Evolutionary conservation across 2,329 filamentous ascomycete genomes (phyloP).

Genomic region (Apiospora phragmitis): DNA sequence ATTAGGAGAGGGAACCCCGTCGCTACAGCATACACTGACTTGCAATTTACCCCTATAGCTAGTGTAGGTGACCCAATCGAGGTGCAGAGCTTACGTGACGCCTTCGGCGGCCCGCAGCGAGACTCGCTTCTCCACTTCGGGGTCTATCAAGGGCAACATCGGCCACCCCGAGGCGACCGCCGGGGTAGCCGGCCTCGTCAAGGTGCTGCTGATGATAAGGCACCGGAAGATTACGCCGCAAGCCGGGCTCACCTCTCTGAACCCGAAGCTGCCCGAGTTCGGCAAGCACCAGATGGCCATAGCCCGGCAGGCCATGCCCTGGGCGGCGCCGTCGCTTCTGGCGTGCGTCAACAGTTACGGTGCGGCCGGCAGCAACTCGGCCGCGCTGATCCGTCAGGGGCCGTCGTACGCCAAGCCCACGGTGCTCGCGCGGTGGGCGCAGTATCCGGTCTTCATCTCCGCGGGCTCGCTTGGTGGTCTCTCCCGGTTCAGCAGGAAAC

Average conservation of each 20-base stretch:
- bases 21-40: no score
- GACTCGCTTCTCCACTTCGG: conserved; percentile 18
- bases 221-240: conserved; percentile 17
- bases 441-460: conserved; percentile 9
- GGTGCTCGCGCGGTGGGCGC: background rate
- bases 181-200: conserved; percentile 21
- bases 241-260: conserved; percentile 14
- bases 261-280: conserved; percentile 9
- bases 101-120: conserved; percentile 7
- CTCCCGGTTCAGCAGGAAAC: background rate
- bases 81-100: conserved; percentile 17
- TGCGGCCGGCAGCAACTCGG: conserved; percentile 21
- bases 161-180: conserved; percentile 22
- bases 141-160: conserved; percentile 29
- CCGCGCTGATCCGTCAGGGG: conserved; percentile 14
- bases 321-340: background rate
- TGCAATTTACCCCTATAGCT: background rate
- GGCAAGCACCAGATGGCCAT: conserved; percentile 3
- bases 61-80: conserved; percentile 36
- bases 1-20: no score
- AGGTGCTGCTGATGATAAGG: conserved; percentile 22
- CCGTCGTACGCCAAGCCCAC: background rate
- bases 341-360: conserved; percentile 21
- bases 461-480: background rate
- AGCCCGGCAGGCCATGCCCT: background rate